Conservation (phyloP, 345 rosid genomes). For the Boechera stricta region DNA sequence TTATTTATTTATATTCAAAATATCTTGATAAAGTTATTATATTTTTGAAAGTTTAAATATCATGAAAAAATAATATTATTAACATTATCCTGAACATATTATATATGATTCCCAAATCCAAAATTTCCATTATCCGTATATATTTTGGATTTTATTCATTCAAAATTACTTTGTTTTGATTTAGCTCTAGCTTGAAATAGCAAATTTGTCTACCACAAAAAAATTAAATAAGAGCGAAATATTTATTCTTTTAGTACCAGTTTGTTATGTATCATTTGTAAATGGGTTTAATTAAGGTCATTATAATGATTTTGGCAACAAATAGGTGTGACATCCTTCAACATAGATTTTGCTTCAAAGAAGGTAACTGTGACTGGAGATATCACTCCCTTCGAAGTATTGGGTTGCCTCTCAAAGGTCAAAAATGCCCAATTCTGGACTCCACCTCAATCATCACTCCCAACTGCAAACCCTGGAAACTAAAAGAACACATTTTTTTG, state of each 20-base stretch:
- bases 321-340: constrained; percentile 86
- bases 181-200: neutral
- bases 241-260: neutral
- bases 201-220: neutral
- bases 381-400: constrained; percentile 68
- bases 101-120: neutral
- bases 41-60: neutral
- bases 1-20: neutral
- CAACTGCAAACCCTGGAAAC: constrained; percentile 32
- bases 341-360: constrained; percentile 75
- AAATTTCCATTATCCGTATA: no score
- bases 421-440: constrained; percentile 85
- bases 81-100: neutral
- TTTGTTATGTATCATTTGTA: neutral
- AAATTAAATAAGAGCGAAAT: neutral
- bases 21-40: neutral
- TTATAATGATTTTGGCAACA: constrained; percentile 11
- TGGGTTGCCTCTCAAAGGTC: constrained; percentile 84
- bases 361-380: constrained; percentile 85
- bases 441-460: constrained; percentile 36
- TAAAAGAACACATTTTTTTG: neutral
- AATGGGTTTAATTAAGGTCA: constrained; percentile 13
- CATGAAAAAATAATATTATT: neutral
- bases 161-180: neutral
- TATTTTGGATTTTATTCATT: neutral